A percentile compares a stretch with the other conserved stretches of the same genome.
These are phyloP conservation scores for Rhododendron vialii DNA, from an alignment of 148 eudicot species.

Conservation along the genomic window DNA sequence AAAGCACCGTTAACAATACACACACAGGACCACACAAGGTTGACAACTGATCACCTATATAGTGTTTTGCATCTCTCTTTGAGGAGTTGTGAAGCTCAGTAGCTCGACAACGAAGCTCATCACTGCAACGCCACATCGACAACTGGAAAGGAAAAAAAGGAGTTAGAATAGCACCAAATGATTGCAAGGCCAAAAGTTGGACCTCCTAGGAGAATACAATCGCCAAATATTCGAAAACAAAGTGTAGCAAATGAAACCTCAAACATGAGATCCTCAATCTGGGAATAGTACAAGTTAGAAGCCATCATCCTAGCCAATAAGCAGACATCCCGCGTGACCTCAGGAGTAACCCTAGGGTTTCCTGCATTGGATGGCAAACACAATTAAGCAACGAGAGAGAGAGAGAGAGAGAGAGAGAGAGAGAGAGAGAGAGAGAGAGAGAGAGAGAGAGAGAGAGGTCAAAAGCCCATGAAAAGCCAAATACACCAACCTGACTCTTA, in stretches of 20 bases:
- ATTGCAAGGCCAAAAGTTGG: neutral
- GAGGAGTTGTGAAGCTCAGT: conserved; percentile 61
- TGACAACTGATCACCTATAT: conserved; percentile 54
- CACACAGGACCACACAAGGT: neutral
- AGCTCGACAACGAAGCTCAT: conserved; percentile 82
- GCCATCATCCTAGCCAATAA: conserved; percentile 99
- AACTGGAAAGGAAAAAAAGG: conserved; percentile 37
- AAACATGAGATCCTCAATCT: conserved; percentile 99
- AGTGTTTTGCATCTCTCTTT: conserved; percentile 89
- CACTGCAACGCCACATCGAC: conserved; percentile 98
- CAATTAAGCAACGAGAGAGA: conserved; percentile 6
- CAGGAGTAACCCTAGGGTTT: conserved; percentile 98
- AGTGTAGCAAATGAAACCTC: conserved; percentile 45
- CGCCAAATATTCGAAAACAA: neutral
- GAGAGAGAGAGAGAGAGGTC: too few relatives aligned
- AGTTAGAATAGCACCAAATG: neutral
- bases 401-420: too few relatives aligned
- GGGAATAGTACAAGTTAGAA: conserved; percentile 90
- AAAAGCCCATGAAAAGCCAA: too few relatives aligned
- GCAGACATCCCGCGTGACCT: conserved; percentile 99
- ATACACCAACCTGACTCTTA: neutral
- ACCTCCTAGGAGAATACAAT: neutral
- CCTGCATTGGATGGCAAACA: conserved; percentile 40
- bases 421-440: too few relatives aligned
- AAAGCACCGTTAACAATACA: neutral